Conservation (phyloP, 2,329 filamentous ascomycete genomes). For the Zelopaecilomyces penicillatus region DNA sequence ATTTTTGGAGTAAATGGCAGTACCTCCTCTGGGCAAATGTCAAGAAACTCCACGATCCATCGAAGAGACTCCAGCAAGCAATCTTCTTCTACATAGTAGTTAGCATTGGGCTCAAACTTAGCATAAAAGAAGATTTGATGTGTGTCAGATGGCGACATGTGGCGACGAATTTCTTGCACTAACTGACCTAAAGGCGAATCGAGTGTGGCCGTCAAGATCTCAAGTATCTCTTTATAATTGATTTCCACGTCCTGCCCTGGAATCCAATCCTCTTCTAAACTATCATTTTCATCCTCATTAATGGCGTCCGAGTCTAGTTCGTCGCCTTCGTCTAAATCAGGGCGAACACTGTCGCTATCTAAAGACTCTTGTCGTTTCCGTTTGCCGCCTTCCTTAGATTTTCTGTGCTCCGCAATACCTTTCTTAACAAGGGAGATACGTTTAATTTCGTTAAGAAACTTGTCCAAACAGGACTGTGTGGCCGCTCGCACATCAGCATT, state of each 20-base stretch:
- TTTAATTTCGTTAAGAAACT: conserved; percentile 88
- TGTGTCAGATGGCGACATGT: conserved; percentile 14
- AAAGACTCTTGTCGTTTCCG: conserved; percentile 61
- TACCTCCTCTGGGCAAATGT: conserved; percentile 95
- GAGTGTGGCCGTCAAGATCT: conserved; percentile 83
- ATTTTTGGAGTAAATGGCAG: conserved; percentile 90
- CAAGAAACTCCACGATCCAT: conserved; percentile 94
- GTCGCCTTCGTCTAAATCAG: conserved; percentile 51
- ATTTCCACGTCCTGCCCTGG: conserved; percentile 95
- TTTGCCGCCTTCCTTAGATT: conserved; percentile 57
- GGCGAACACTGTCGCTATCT: conserved; percentile 54
- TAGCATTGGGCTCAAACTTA: conserved; percentile 1
- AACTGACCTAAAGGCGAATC: conserved; percentile 68
- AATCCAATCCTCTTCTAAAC: conserved; percentile 86
- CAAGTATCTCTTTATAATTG: conserved; percentile 82
- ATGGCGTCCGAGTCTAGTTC: conserved; percentile 50
- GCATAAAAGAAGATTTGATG: background rate
- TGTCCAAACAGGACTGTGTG: conserved; percentile 80
- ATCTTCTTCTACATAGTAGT: conserved; percentile 60
- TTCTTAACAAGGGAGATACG: conserved; percentile 89
- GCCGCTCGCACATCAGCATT: conserved; percentile 93
- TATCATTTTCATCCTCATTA: conserved; percentile 50
- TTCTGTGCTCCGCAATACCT: conserved; percentile 79
- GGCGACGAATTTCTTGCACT: too few relatives aligned
- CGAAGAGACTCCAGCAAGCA: conserved; percentile 82